Conservation (phyloP, 2,329 filamentous ascomycete species). For the Diplodia seriata region DNA sequence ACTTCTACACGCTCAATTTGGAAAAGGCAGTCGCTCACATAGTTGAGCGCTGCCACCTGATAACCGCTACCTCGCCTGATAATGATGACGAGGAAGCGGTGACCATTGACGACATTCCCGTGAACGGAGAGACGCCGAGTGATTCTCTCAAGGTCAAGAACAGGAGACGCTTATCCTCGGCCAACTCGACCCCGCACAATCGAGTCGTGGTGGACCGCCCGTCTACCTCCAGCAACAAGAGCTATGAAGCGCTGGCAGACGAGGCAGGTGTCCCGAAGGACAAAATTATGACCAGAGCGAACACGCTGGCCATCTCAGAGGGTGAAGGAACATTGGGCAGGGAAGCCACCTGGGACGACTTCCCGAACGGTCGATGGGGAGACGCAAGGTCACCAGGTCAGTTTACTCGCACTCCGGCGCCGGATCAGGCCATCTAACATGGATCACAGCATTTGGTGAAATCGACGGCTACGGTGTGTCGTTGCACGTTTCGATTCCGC, state of each 20-base stretch:
- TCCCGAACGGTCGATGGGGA: conserved; percentile 94
- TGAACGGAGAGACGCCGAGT: conserved; percentile 44
- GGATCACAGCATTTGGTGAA: conserved; percentile 76
- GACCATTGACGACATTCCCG: conserved; percentile 52
- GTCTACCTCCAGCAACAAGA: conserved; percentile 58
- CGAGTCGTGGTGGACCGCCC: conserved; percentile 79
- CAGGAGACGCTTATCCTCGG: conserved; percentile 73
- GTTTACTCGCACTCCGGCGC: conserved; percentile 10
- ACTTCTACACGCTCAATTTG: conserved; percentile 96
- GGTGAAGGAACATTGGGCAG: conserved; percentile 87
- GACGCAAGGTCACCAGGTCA: conserved; percentile 78
- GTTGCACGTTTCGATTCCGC: conserved; percentile 84
- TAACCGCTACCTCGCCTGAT: conserved; percentile 60
- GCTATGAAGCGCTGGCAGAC: conserved; percentile 71
- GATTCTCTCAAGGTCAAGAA: conserved; percentile 37
- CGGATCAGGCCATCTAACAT: background rate
- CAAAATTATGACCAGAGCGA: conserved; percentile 76
- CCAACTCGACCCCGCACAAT: conserved; percentile 86
- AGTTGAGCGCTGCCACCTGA: conserved; percentile 82
- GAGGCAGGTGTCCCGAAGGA: conserved; percentile 79
- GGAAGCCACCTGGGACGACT: conserved; percentile 98
- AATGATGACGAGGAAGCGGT: conserved; percentile 58
- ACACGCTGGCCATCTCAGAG: conserved; percentile 91
- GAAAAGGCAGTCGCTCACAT: conserved; percentile 97
- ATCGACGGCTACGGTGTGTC: conserved; percentile 99